These are phyloP conservation scores for Boletus vinaceobasis DNA, from an alignment of 768 basidiomycete genomes.

Conservation along the genomic window DNA sequence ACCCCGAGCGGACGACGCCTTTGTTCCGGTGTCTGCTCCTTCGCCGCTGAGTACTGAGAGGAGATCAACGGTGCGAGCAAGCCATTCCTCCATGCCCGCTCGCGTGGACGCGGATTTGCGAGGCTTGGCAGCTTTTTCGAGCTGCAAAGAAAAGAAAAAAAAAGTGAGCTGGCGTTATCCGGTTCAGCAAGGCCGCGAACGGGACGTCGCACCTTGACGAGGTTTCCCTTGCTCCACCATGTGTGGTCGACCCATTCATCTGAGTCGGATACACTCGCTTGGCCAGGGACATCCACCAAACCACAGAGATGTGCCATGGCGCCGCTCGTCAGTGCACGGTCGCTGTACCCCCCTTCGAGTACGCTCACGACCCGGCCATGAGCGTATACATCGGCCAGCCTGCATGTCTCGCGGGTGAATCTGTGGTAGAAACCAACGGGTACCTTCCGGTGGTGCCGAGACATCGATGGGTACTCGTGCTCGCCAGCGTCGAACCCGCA, in stretches of 20 bases:
- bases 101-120: slow-evolving; percentile 42
- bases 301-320: slow-evolving; percentile 80
- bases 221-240: slow-evolving; percentile 69
- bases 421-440: slow-evolving; percentile 83
- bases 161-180: background rate
- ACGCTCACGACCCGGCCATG: slow-evolving; percentile 78
- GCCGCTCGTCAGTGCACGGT: slow-evolving; percentile 81
- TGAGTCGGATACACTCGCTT: background rate
- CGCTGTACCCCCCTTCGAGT: slow-evolving; percentile 94
- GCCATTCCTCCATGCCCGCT: slow-evolving; percentile 48
- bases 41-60: slow-evolving; percentile 4
- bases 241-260: slow-evolving; percentile 34
- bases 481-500: slow-evolving; percentile 95
- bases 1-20: slow-evolving; percentile 2
- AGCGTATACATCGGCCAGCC: slow-evolving; percentile 63
- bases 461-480: slow-evolving; percentile 90
- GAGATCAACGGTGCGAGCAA: slow-evolving; percentile 46
- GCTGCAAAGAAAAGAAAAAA: slow-evolving; percentile 35
- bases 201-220: slow-evolving; percentile 47
- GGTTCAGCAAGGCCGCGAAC: background rate
- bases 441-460: slow-evolving; percentile 85
- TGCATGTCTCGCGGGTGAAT: slow-evolving; percentile 70
- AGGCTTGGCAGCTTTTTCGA: slow-evolving; percentile 65
- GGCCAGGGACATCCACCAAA: slow-evolving; percentile 35
- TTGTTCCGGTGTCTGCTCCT: background rate